Evolutionary conservation across 163 green algal genomes (phyloP).

Genomic region (Coccomyxa subellipsoidea): DNA sequence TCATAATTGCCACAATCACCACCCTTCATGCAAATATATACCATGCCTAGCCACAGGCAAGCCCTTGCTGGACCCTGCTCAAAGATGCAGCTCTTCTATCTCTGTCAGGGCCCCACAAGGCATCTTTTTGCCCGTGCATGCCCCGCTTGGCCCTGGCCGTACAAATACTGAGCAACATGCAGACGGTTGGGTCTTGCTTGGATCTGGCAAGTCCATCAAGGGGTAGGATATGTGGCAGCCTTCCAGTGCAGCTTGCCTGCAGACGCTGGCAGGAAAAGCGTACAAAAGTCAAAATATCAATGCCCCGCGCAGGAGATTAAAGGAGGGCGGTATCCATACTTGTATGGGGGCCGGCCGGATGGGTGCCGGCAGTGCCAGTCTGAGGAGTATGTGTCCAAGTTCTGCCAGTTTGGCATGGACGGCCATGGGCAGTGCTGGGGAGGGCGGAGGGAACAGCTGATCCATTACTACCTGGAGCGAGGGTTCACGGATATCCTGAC

Average conservation of each 20-base stretch:
- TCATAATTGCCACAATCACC: not conserved
- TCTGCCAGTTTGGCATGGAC: not conserved
- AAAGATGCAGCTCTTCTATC: too few relatives aligned
- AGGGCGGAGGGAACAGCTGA: not conserved
- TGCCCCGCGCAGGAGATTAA: not conserved
- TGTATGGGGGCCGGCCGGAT: not conserved
- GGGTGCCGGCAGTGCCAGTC: not conserved
- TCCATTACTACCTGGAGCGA: not conserved
- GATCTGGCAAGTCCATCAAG: too few relatives aligned
- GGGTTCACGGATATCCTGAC: constrained; percentile 5
- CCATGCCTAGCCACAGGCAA: not conserved
- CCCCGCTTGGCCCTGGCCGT: too few relatives aligned
- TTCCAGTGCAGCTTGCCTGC: too few relatives aligned
- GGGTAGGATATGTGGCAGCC: too few relatives aligned
- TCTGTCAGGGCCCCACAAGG: too few relatives aligned
- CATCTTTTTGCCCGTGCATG: too few relatives aligned
- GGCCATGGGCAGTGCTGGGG: not conserved
- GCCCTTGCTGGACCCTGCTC: too few relatives aligned
- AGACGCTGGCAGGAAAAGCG: not conserved
- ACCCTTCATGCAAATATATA: not conserved
- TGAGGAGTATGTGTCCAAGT: not conserved
- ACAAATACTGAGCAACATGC: too few relatives aligned
- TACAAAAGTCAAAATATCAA: not conserved
- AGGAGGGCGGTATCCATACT: not conserved
- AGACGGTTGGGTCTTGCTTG: too few relatives aligned